Conservation (phyloP, 2,329 filamentous ascomycete species). For the Helicocarpus griseus region DNA sequence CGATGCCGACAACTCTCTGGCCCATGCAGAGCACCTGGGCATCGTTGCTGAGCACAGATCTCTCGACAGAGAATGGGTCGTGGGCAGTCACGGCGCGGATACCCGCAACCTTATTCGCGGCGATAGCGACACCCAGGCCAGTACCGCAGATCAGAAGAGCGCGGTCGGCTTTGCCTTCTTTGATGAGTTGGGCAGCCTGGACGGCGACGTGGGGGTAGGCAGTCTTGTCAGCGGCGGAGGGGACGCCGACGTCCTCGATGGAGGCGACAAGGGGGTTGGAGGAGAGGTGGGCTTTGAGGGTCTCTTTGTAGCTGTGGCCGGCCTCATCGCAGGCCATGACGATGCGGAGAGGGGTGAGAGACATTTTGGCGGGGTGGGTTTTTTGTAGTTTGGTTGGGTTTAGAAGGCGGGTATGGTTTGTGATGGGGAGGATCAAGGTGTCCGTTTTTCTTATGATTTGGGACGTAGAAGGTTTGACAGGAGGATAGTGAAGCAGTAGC, state of each 20-base stretch:
- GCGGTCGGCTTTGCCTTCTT: conserved; percentile 53
- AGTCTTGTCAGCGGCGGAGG: conserved; percentile 58
- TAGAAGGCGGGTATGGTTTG: no score
- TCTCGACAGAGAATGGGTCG: conserved; percentile 74
- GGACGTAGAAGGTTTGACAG: not conserved
- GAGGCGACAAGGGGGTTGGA: conserved; percentile 56
- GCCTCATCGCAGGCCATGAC: conserved; percentile 61
- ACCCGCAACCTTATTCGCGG: conserved; percentile 80
- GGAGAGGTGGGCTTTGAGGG: conserved; percentile 63
- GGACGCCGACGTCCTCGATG: conserved; percentile 66
- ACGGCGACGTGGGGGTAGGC: conserved; percentile 74
- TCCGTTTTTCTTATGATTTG: not conserved
- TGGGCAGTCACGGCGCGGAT: conserved; percentile 83
- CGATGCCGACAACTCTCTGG: conserved; percentile 71
- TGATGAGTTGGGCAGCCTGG: conserved; percentile 51
- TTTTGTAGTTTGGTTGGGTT: not conserved
- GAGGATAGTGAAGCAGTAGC: not conserved
- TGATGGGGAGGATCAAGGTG: no score
- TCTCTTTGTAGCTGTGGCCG: conserved; percentile 67
- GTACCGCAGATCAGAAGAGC: conserved; percentile 79
- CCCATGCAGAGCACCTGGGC: conserved; percentile 82
- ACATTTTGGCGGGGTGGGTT: not conserved
- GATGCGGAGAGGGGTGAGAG: conserved; percentile 42
- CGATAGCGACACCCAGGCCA: conserved; percentile 75
- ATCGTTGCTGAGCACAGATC: conserved; percentile 72